Percentiles rank a stretch among this genome's conserved stretches.
These are phyloP conservation scores for Mitragyna speciosa DNA, from an alignment of 257 asterid species.

Conservation along the genomic window DNA sequence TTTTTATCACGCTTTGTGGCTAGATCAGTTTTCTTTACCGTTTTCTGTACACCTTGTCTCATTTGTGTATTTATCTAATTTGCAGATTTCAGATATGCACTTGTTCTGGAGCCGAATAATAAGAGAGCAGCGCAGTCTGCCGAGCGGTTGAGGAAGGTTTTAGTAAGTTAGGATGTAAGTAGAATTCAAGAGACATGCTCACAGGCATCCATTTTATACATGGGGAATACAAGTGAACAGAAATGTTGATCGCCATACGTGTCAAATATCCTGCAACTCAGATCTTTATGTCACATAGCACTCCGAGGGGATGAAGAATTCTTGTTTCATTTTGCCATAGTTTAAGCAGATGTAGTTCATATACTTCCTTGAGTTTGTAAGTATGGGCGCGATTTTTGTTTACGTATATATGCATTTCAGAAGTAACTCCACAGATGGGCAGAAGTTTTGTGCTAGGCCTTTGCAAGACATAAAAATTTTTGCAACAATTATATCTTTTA, in stretches of 20 bases:
- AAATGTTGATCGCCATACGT: not conserved
- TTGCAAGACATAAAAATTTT: not conserved
- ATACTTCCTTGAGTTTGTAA: conserved; percentile 7
- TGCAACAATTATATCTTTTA: not conserved
- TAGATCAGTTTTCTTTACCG: not conserved
- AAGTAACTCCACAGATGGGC: not conserved
- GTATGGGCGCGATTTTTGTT: conserved; percentile 18
- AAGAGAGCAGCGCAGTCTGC: conserved; percentile 81
- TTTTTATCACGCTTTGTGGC: not conserved
- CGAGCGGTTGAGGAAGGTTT: conserved; percentile 62
- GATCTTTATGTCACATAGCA: not conserved
- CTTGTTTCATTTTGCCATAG: conserved; percentile 2
- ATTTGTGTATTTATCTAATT: not conserved
- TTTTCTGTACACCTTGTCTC: not conserved
- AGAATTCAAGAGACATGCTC: conserved; percentile 12
- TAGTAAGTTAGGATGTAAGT: conserved; percentile 34
- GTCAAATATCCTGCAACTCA: not conserved
- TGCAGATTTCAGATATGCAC: conserved; percentile 83
- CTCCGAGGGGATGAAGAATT: not conserved
- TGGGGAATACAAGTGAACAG: not conserved
- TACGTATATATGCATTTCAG: not conserved
- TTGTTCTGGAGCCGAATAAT: conserved; percentile 93
- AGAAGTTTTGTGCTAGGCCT: not conserved
- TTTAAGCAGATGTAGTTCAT: not conserved
- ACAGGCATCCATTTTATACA: not conserved